A percentile compares a stretch with the other conserved stretches of the same genome.
phyloP scores from a whole-genome alignment of 2,329 filamentous ascomycete genomes.

The Chrysoporthe puriensis region DNA sequence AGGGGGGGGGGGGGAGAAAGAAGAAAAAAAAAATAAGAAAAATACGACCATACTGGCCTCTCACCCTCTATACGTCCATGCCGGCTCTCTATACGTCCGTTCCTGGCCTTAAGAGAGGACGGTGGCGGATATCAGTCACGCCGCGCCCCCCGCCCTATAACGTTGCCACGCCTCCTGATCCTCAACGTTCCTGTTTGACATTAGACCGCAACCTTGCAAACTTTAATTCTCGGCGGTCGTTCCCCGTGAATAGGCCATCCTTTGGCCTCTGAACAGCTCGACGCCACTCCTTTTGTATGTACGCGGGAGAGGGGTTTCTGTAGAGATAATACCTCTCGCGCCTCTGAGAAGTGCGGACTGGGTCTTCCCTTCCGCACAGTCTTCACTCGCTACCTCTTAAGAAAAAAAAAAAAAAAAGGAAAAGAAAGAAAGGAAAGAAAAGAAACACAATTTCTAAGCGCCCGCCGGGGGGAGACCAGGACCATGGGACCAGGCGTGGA shows the following conservation, averaged over 20 bases:
- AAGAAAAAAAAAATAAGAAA: too few species aligned
- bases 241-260: neutral
- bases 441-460: too few species aligned
- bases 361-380: neutral
- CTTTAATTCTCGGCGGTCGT: neutral
- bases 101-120: neutral
- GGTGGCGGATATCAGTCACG: neutral
- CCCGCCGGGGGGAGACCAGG: neutral
- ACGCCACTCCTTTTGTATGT: too few species aligned
- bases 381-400: neutral
- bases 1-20: too few species aligned
- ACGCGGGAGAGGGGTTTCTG: neutral
- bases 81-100: too few species aligned
- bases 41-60: too few species aligned
- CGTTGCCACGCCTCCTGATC: slow-evolving; percentile 2
- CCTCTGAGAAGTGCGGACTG: too few species aligned
- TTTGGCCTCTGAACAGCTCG: too few species aligned
- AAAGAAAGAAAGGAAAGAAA: too few species aligned
- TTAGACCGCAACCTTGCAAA: slow-evolving; percentile 4
- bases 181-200: slow-evolving; percentile 9
- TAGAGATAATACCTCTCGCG: neutral
- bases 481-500: neutral
- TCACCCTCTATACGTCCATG: too few species aligned
- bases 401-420: too few species aligned
- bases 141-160: neutral